Evolutionary conservation across 495 filamentous ascomycete species (phyloP), one percentile per base, ranked within the genome.

Genomic region (Xylaria venustula): DNA sequence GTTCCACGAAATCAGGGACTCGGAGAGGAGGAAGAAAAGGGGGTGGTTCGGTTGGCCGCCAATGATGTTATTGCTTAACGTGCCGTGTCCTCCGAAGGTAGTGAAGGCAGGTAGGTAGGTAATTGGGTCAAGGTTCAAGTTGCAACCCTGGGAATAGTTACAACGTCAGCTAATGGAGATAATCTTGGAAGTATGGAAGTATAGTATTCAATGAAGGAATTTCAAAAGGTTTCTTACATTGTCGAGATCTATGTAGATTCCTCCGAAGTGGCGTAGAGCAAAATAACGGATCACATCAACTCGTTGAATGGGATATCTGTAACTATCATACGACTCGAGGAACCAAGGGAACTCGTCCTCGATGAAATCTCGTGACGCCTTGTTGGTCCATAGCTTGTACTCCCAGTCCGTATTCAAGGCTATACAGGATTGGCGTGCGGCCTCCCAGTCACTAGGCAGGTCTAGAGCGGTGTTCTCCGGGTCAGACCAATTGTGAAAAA

Each of bases 41-140:
- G 89, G 89, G 66, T 96, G 91, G 54, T 86, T 79, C 0, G 89
- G 89, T 9, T 90, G 81, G 17, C 87, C 78, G 45, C 90, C 91
- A 88, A 93, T 92, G 37, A 87, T 90, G 71, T 96, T 90, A 75
- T 96, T 96, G 46, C 87, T 90, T 68, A 94, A 92, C 52, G 90
- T 89, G 15, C 89, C 93, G 6, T 90, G 89, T 0, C 82, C 79
- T 17, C 90, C 92, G 58, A 84, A 84, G 62, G 90, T 88, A 12
- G 92, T 79, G 88, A 90, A 95, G 41, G 90, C 87, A n/a, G 85
- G 86, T 71, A 92, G 92, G 40, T 83, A 81, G 58, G 92, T 86
- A 14, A 96, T 81, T 54, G 90, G 90, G 62, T 92, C 89, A 52
- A 94, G 81, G 26, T 85, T 84, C 57, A 89, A 87, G 61, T 89